Percentiles rank a stretch among this genome's conserved stretches.
Conservation (phyloP, 1,284 basidiomycete genomes). For the Ceratobasidium sp. region DNA sequence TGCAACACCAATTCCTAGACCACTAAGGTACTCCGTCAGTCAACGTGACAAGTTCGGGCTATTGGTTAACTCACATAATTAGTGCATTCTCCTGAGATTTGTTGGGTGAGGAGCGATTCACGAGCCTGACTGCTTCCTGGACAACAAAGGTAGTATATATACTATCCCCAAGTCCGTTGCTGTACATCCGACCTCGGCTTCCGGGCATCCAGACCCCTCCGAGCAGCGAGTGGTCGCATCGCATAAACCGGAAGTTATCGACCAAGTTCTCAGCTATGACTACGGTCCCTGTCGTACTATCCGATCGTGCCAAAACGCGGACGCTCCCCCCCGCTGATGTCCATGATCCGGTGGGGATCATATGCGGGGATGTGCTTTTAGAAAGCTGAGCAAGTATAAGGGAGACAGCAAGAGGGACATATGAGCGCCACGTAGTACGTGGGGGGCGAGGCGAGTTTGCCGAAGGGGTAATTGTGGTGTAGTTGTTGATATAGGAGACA, state of each 20-base stretch:
- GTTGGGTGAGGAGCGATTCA: conserved; percentile 60
- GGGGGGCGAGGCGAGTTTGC: conserved; percentile 41
- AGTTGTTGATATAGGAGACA: conserved; percentile 30
- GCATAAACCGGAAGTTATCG: conserved; percentile 77
- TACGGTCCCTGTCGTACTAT: conserved; percentile 80
- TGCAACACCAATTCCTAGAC: conserved; percentile 85
- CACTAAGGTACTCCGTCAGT: conserved; percentile 61
- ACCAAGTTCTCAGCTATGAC: conserved; percentile 77
- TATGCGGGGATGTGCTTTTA: conserved; percentile 65
- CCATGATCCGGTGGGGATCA: conserved; percentile 65
- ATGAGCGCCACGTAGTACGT: conserved; percentile 52
- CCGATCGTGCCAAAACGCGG: conserved; percentile 73
- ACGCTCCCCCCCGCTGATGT: conserved; percentile 64
- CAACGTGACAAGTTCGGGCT: conserved; percentile 25
- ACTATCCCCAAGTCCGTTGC: conserved; percentile 72
- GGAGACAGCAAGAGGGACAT: conserved; percentile 55
- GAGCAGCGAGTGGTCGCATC: conserved; percentile 87
- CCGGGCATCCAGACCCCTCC: conserved; percentile 86
- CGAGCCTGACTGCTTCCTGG: conserved; percentile 82
- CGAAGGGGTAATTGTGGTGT: conserved; percentile 48
- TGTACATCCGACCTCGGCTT: conserved; percentile 60
- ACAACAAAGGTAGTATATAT: conserved; percentile 86
- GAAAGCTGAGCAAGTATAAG: conserved; percentile 59
- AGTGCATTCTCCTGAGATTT: conserved; percentile 62
- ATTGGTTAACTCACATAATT: conserved; percentile 69